Percentiles rank a stretch among this genome's conserved stretches.
Conservation (phyloP, 768 basidiomycete genomes). For the Clitopilus hobsonii region DNA sequence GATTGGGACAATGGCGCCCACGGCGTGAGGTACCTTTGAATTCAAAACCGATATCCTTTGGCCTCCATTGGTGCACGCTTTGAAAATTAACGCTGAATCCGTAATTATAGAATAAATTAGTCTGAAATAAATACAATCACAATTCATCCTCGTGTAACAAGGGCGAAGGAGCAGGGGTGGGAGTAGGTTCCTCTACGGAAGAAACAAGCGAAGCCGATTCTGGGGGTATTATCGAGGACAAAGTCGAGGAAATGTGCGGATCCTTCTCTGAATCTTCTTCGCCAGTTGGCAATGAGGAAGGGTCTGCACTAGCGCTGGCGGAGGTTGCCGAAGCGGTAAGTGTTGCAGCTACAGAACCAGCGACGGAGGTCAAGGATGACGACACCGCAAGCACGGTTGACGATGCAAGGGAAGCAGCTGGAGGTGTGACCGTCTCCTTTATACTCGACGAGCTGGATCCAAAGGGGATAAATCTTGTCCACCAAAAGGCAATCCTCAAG, state of each 20-base stretch:
- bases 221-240: not conserved
- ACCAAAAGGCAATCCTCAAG: conserved; percentile 80
- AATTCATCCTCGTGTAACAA: not conserved
- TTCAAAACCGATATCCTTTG: too few relatives aligned
- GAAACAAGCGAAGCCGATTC: not conserved
- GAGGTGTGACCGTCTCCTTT: not conserved
- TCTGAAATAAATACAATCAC: too few relatives aligned
- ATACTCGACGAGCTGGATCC: not conserved
- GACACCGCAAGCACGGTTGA: not conserved
- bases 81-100: too few relatives aligned
- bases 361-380: not conserved
- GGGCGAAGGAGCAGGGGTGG: not conserved
- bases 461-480: conserved; percentile 69
- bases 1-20: too few relatives aligned
- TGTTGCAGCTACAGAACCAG: not conserved
- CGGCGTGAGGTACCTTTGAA: too few relatives aligned
- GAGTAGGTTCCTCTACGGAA: not conserved
- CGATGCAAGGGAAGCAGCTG: not conserved
- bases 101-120: too few relatives aligned
- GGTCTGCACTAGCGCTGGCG: not conserved
- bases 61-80: too few relatives aligned
- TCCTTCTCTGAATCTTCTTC: not conserved
- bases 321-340: not conserved
- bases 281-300: not conserved
- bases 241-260: not conserved